These are phyloP conservation scores for Gossypium stocksii DNA, from an alignment of 345 rosid genomes.

Conservation along the genomic window DNA sequence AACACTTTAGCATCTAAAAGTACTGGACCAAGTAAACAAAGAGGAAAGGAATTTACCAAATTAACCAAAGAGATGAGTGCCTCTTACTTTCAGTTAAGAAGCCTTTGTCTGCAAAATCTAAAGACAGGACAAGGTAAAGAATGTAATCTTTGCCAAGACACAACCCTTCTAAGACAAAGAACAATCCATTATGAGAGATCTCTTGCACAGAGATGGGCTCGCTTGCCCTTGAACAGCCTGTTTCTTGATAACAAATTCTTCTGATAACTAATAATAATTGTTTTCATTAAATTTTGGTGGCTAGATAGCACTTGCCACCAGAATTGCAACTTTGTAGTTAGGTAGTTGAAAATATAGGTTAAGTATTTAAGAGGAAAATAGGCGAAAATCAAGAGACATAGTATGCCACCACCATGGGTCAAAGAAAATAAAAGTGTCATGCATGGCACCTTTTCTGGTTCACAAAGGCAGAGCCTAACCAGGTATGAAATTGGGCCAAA, in stretches of 20 bases:
- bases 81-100: not conserved
- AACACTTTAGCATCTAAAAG: not conserved
- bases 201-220: not conserved
- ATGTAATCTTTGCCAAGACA: not conserved
- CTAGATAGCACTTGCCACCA: not conserved
- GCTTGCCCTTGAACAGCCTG: not conserved
- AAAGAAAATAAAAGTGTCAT: not conserved
- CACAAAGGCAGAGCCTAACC: not conserved
- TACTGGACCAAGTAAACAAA: not conserved
- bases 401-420: not conserved
- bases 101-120: not conserved
- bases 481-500: not conserved
- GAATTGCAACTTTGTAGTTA: not conserved
- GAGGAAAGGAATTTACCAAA: not conserved
- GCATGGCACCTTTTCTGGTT: not conserved
- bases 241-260: not conserved
- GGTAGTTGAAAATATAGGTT: not conserved
- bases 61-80: not conserved
- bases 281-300: not conserved
- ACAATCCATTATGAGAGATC: not conserved
- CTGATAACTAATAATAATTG: not conserved
- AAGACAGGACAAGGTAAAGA: not conserved
- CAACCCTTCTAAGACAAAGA: not conserved
- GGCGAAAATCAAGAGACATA: not conserved
- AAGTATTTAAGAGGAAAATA: not conserved